Evolutionary conservation across 495 filamentous ascomycete genomes (phyloP).

Genomic region (Annulohypoxylon nitens): DNA sequence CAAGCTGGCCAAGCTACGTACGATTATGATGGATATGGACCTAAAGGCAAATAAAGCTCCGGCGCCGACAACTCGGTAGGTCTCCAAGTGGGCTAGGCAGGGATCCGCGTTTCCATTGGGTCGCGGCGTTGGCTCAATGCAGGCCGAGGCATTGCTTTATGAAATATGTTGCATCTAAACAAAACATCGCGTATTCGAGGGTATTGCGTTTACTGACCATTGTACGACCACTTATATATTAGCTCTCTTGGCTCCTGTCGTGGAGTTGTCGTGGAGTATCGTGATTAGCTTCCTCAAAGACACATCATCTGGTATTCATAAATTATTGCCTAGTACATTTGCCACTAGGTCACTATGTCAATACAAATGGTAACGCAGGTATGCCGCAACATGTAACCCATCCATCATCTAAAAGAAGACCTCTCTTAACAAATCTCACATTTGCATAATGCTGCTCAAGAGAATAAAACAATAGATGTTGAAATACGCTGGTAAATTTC

Average conservation of each 20-base stretch:
- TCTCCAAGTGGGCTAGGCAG: slow-evolving; percentile 7
- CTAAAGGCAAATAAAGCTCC: slow-evolving; percentile 8
- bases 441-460: background rate
- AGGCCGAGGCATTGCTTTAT: slow-evolving; percentile 6
- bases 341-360: background rate
- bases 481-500: too few relatives aligned
- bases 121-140: background rate
- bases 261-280: slow-evolving; percentile 1
- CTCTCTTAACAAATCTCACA: background rate
- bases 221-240: background rate
- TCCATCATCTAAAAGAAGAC: background rate
- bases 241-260: background rate
- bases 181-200: background rate
- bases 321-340: background rate
- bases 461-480: too few relatives aligned
- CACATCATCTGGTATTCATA: background rate
- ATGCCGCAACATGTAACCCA: background rate
- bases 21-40: slow-evolving; percentile 6
- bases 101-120: slow-evolving; percentile 10
- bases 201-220: background rate
- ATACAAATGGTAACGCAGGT: background rate
- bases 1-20: slow-evolving; percentile 18
- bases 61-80: slow-evolving; percentile 13
- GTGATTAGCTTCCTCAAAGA: slow-evolving; percentile 5
- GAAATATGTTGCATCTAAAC: background rate